These are phyloP conservation scores for Lignosus rhinocerotis DNA, from an alignment of 1,284 basidiomycete genomes.

Conservation along the genomic window DNA sequence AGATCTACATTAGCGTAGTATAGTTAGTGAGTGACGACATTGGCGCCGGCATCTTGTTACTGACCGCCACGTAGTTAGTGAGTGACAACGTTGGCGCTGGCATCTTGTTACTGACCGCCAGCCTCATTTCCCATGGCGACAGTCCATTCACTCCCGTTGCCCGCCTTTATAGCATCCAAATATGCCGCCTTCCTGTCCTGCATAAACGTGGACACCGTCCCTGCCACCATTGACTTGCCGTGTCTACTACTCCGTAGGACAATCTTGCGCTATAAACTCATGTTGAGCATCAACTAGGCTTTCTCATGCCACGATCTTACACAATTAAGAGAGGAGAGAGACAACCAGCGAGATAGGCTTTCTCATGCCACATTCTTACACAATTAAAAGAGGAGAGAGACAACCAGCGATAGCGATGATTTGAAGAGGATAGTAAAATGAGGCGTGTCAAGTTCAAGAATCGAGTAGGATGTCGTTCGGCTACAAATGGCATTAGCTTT, in stretches of 20 bases:
- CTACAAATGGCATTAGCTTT: not conserved
- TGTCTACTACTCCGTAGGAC: not conserved
- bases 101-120: constrained; percentile 59
- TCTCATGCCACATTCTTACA: constrained; percentile 3
- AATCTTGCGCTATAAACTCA: constrained; percentile 8
- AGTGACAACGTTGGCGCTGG: not conserved
- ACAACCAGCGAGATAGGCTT: not conserved
- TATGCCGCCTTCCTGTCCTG: constrained; percentile 44
- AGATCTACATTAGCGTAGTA: constrained; percentile 62
- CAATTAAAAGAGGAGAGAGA: not conserved
- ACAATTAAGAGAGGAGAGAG: not conserved
- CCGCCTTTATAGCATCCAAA: constrained; percentile 42
- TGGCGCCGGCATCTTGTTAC: not conserved
- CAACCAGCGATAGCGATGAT: not conserved
- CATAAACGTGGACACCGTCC: constrained; percentile 13
- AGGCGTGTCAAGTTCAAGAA: not conserved
- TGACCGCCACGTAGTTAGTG: not conserved
- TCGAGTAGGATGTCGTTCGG: not conserved
- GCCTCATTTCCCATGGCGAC: constrained; percentile 92
- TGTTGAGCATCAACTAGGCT: constrained; percentile 7
- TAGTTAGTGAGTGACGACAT: constrained; percentile 4
- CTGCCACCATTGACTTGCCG: not conserved
- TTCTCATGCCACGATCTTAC: constrained; percentile 3
- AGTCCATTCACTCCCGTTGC: constrained; percentile 64
- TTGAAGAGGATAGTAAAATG: not conserved